Evolutionary conservation across 2,329 filamentous ascomycete genomes (phyloP).

Genomic region (Davidsoniella australis): DNA sequence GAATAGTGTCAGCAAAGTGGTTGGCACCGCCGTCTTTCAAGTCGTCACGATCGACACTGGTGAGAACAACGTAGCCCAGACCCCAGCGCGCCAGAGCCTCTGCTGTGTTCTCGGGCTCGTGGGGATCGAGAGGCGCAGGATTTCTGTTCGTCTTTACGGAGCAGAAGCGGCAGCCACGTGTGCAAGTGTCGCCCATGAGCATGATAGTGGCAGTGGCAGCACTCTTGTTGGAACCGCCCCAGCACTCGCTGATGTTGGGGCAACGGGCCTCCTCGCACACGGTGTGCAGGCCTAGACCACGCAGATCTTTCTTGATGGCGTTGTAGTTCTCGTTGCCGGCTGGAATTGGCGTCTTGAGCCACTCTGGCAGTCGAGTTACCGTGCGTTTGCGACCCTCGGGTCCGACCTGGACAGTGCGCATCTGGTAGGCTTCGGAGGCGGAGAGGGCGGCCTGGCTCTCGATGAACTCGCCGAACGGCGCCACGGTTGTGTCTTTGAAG

Average conservation of each 20-base stretch:
- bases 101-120: slow-evolving; percentile 92
- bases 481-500: slow-evolving; percentile 41
- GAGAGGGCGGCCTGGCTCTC: slow-evolving; percentile 27
- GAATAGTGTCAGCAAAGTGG: slow-evolving; percentile 88
- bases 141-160: slow-evolving; percentile 75
- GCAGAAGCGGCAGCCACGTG: slow-evolving; percentile 90
- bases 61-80: slow-evolving; percentile 87
- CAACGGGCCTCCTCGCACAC: slow-evolving; percentile 96
- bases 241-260: slow-evolving; percentile 95
- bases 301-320: slow-evolving; percentile 83
- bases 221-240: slow-evolving; percentile 78
- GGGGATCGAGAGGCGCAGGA: slow-evolving; percentile 69
- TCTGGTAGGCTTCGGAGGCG: slow-evolving; percentile 37
- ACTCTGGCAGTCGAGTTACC: slow-evolving; percentile 65
- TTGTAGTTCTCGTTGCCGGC: slow-evolving; percentile 69
- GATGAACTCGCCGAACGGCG: slow-evolving; percentile 42
- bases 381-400: slow-evolving; percentile 44
- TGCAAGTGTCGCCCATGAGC: slow-evolving; percentile 98
- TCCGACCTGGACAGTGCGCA: slow-evolving; percentile 47
- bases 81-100: slow-evolving; percentile 89
- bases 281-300: slow-evolving; percentile 79
- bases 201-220: slow-evolving; percentile 96
- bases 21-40: slow-evolving; percentile 70
- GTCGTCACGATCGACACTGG: slow-evolving; percentile 86
- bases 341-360: slow-evolving; percentile 93